Evolutionary conservation across 140 eudicot genomes (phyloP).

Genomic region (Flaveria floridana): DNA sequence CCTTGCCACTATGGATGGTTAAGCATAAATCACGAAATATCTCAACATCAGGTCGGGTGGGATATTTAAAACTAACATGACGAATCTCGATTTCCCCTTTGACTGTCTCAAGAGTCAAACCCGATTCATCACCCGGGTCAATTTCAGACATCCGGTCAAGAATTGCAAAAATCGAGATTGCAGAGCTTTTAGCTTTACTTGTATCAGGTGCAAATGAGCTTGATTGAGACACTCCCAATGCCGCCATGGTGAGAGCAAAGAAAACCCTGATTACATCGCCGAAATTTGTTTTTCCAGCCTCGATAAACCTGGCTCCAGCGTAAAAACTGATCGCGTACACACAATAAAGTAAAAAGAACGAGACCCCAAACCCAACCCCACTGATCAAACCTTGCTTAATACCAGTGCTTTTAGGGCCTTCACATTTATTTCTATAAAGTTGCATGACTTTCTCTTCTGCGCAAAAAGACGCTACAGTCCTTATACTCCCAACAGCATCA

Average conservation of each 20-base stretch:
- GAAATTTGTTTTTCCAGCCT: constrained; percentile 55
- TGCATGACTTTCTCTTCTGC: constrained; percentile 71
- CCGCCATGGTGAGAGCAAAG: constrained; percentile 80
- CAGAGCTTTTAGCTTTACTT: constrained; percentile 65
- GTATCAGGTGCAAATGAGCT: constrained; percentile 79
- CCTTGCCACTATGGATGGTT: constrained; percentile 62
- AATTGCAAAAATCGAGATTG: constrained; percentile 66
- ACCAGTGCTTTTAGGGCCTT: constrained; percentile 64
- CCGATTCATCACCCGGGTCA: constrained; percentile 76
- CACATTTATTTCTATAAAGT: constrained; percentile 60
- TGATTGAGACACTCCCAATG: constrained; percentile 69
- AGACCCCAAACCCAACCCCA: constrained; percentile 66
- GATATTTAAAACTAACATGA: constrained; percentile 65
- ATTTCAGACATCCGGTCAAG: constrained; percentile 68
- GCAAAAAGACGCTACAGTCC: constrained; percentile 88
- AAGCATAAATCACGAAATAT: constrained; percentile 66
- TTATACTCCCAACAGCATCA: constrained; percentile 87
- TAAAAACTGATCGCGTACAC: constrained; percentile 67
- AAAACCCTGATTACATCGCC: constrained; percentile 67
- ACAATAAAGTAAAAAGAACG: constrained; percentile 47
- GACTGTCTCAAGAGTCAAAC: constrained; percentile 45
- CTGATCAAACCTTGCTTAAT: constrained; percentile 61
- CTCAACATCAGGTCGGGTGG: constrained; percentile 74
- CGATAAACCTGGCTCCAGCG: constrained; percentile 73
- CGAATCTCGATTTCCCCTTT: constrained; percentile 73